Conservation (phyloP, 352 stramenopile species). For the Phytopythium ostracodes region DNA sequence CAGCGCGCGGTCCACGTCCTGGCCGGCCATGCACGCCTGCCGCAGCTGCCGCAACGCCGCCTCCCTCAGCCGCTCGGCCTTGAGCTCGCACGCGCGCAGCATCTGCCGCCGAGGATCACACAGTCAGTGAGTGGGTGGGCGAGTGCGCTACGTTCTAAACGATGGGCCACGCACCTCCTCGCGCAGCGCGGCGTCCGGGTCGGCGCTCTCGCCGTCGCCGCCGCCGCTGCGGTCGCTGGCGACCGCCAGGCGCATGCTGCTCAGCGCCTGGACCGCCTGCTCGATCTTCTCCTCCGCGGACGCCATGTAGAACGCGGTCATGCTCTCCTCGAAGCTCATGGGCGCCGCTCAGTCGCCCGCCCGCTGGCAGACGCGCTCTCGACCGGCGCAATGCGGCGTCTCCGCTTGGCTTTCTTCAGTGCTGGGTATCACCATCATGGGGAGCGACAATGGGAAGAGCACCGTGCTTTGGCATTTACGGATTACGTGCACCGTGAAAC, state of each 20-base stretch:
- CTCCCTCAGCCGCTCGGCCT: conserved; percentile 40
- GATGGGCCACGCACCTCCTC: conserved; percentile 58
- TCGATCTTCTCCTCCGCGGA: conserved; percentile 73
- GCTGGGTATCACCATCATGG: too few species aligned
- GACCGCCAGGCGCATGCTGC: conserved; percentile 47
- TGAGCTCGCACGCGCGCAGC: conserved; percentile 67
- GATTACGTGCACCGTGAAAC: too few species aligned
- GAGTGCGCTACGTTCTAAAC: too few species aligned
- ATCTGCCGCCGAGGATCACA: conserved; percentile 36
- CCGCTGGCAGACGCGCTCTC: neutral
- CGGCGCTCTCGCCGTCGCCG: neutral
- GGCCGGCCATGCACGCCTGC: conserved; percentile 26
- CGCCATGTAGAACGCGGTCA: conserved; percentile 80
- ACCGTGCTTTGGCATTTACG: too few species aligned
- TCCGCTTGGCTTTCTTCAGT: too few species aligned
- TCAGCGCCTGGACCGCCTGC: conserved; percentile 51
- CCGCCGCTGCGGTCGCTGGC: conserved; percentile 13
- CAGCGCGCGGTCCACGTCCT: conserved; percentile 50
- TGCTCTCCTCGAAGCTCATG: conserved; percentile 79
- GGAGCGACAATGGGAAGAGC: too few species aligned
- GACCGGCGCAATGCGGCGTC: too few species aligned
- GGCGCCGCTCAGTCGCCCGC: neutral
- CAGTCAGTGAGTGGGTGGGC: neutral
- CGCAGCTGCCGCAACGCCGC: conserved; percentile 41
- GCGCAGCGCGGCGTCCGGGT: conserved; percentile 34